Conservation (phyloP, 75 land plant species). For the Cupressus sempervirens region DNA sequence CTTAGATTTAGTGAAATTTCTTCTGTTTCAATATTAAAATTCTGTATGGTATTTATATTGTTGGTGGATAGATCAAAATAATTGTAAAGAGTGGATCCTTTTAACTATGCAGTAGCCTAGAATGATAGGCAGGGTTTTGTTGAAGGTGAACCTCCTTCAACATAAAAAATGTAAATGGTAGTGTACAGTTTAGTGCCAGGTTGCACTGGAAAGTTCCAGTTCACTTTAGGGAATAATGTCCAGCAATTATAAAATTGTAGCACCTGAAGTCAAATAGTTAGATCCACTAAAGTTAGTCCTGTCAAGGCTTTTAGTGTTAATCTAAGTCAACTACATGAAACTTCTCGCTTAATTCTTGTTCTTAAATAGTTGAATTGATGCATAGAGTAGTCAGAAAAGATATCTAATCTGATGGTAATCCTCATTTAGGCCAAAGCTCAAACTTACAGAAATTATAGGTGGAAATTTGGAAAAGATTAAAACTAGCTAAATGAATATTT, state of each 20-base stretch:
- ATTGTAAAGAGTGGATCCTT: neutral
- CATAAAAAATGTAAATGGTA: too few relatives aligned
- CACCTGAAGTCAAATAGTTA: neutral
- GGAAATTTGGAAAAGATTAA: neutral
- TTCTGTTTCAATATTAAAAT: neutral
- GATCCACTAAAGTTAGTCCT: neutral
- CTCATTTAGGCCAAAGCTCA: neutral
- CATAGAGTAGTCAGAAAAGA: neutral
- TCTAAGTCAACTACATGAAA: neutral
- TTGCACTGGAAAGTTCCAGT: neutral
- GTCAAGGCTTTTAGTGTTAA: neutral
- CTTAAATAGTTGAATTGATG: neutral
- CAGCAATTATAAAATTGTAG: neutral
- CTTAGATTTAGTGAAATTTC: neutral
- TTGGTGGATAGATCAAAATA: neutral
- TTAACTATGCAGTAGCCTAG: neutral
- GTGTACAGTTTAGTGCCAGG: neutral
- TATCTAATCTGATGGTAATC: neutral
- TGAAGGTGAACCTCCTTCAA: neutral
- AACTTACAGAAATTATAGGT: neutral
- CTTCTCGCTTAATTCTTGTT: neutral
- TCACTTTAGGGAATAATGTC: neutral
- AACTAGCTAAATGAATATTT: neutral
- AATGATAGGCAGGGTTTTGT: neutral
- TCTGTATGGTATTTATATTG: neutral